Percentiles rank a stretch among this genome's conserved stretches.
Evolutionary conservation across 2,329 filamentous ascomycete genomes (phyloP).

Genomic region (Aspergillus sp.): DNA sequence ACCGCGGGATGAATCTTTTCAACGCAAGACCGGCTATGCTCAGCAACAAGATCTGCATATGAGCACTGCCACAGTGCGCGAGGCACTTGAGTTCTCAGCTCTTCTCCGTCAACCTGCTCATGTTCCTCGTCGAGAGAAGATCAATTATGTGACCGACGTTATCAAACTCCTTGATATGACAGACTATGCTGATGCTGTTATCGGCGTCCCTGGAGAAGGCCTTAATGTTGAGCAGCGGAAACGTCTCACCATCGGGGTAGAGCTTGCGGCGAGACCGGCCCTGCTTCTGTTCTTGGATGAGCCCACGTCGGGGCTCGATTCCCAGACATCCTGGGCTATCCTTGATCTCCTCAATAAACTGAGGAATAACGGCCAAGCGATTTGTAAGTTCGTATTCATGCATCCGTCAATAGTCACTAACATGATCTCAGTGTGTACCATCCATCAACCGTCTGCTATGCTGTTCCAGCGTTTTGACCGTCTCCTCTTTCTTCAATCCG

Average conservation of each 20-base stretch:
- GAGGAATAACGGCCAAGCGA: constrained; percentile 41
- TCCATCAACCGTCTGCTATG: not conserved
- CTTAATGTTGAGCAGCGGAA: constrained; percentile 55
- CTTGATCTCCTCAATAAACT: constrained; percentile 77
- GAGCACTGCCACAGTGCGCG: constrained; percentile 75
- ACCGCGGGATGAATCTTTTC: constrained; percentile 55
- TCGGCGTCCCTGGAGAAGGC: constrained; percentile 77
- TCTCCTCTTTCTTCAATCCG: not conserved
- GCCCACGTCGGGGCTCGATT: constrained; percentile 83
- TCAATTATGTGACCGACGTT: constrained; percentile 72
- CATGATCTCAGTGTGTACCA: not conserved
- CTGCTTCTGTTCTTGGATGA: constrained; percentile 84
- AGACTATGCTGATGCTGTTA: constrained; percentile 77
- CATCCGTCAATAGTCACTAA: not conserved
- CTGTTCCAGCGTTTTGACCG: not conserved
- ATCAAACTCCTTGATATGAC: constrained; percentile 84
- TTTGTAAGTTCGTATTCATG: not conserved
- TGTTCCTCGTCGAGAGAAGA: constrained; percentile 67
- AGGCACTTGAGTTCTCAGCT: constrained; percentile 60
- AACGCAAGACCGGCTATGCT: constrained; percentile 63
- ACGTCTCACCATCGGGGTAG: constrained; percentile 82
- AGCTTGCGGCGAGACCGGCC: constrained; percentile 80
- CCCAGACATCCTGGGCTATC: constrained; percentile 84
- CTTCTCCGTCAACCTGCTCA: constrained; percentile 65
- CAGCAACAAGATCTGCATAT: constrained; percentile 73